Conservation (phyloP, 306 rosid genomes). For the Coriaria nepalensis region DNA sequence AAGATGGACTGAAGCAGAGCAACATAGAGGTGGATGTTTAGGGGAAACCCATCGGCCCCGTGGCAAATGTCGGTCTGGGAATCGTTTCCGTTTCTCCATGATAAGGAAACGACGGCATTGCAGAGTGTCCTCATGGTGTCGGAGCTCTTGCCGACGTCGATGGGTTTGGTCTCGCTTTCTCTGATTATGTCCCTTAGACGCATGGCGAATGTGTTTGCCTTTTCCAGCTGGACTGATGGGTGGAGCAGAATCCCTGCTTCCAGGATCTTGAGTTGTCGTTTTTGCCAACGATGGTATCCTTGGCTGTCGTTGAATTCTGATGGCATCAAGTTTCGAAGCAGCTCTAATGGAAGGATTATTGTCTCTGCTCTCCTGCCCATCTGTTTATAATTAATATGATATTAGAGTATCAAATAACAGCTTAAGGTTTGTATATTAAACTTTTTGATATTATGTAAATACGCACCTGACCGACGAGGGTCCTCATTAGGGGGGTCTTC, state of each 20-base stretch:
- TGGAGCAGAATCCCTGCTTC: constrained; percentile 66
- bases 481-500: constrained; percentile 71
- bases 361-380: constrained; percentile 84
- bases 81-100: constrained; percentile 76
- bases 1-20: constrained; percentile 66
- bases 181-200: constrained; percentile 61
- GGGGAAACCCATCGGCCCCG: constrained; percentile 92
- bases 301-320: constrained; percentile 75
- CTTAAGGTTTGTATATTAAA: too few species aligned
- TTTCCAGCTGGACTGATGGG: constrained; percentile 53
- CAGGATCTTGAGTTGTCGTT: constrained; percentile 61
- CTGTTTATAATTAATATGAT: too few species aligned
- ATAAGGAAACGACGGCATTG: constrained; percentile 74
- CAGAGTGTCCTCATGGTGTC: constrained; percentile 80
- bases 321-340: constrained; percentile 66
- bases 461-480: constrained; percentile 85
- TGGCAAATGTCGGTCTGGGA: constrained; percentile 72
- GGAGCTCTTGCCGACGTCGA: constrained; percentile 69
- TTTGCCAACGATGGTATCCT: constrained; percentile 86
- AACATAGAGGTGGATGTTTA: constrained; percentile 55
- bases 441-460: too few species aligned
- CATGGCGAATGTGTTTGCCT: constrained; percentile 42
- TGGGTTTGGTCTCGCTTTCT: constrained; percentile 21
- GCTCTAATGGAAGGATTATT: constrained; percentile 82
- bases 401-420: too few species aligned